Percentiles rank a stretch among this genome's conserved stretches.
These are phyloP conservation scores for Lentinus polychrous DNA, from an alignment of 1,284 basidiomycete species.

Conservation along the genomic window DNA sequence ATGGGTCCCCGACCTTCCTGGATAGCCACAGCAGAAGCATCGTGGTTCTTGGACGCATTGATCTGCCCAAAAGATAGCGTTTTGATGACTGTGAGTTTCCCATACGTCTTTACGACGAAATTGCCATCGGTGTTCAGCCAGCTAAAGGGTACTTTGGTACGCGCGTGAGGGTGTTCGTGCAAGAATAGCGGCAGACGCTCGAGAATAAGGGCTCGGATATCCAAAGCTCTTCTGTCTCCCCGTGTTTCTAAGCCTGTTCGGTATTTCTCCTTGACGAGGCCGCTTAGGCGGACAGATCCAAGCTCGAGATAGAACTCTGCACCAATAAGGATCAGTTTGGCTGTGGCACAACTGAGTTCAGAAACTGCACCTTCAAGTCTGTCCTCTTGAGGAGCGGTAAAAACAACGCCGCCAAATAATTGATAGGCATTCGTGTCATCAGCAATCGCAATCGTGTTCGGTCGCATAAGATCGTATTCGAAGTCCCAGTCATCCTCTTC, in stretches of 20 bases:
- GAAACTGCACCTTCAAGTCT: constrained; percentile 56
- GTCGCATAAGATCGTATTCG: constrained; percentile 54
- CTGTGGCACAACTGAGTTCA: no score
- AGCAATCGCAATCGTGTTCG: constrained; percentile 67
- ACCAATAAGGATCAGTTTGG: no score
- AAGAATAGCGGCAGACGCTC: constrained; percentile 90
- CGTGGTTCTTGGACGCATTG: constrained; percentile 47
- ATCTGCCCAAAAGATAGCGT: constrained; percentile 45
- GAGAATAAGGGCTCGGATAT: constrained; percentile 61
- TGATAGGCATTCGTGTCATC: constrained; percentile 76
- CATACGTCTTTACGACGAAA: constrained; percentile 66
- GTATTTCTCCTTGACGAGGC: constrained; percentile 73
- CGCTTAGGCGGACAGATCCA: constrained; percentile 66
- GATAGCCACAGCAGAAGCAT: constrained; percentile 73
- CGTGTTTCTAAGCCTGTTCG: constrained; percentile 49
- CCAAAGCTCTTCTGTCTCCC: constrained; percentile 39
- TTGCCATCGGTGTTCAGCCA: constrained; percentile 71
- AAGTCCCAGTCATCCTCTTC: constrained; percentile 65
- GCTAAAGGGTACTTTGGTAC: constrained; percentile 60
- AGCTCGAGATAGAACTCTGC: constrained; percentile 61
- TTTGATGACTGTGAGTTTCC: constrained; percentile 56
- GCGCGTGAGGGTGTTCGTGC: constrained; percentile 77
- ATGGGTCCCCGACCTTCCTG: constrained; percentile 54
- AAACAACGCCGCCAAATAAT: constrained; percentile 72
- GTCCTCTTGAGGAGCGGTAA: constrained; percentile 88